Percentiles rank a stretch among this genome's conserved stretches.
phyloP scores from a whole-genome alignment of 768 basidiomycete species.

The Leucocoprinus leucothites region DNA sequence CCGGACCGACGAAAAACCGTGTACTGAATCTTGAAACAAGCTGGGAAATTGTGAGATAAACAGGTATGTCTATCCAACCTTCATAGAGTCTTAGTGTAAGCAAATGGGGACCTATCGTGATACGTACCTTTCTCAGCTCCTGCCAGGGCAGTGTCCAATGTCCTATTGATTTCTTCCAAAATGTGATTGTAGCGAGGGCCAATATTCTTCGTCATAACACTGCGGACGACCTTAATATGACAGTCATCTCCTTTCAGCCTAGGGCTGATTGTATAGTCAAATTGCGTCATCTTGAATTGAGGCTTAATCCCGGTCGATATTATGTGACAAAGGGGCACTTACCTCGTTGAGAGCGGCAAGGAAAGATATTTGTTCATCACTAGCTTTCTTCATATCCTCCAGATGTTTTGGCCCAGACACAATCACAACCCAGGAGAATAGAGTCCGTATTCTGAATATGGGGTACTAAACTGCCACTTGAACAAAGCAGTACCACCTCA shows the following conservation, averaged over 20 bases:
- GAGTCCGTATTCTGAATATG: not conserved
- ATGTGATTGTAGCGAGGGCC: conserved; percentile 7
- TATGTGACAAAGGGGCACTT: not conserved
- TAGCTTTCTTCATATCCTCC: not conserved
- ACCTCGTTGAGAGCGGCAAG: not conserved
- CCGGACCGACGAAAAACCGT: not conserved
- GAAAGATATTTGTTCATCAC: not conserved
- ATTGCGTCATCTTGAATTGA: conserved; percentile 20
- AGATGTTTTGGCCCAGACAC: not conserved
- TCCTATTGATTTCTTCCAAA: conserved; percentile 9
- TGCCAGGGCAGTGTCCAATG: not conserved
- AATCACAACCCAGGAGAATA: not conserved
- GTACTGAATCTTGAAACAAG: not conserved
- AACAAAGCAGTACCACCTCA: not conserved
- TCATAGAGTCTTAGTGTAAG: not conserved
- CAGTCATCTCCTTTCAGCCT: not conserved
- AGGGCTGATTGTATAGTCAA: conserved; percentile 28
- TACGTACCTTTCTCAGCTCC: too few species aligned
- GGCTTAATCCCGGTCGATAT: not conserved
- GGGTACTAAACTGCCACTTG: not conserved
- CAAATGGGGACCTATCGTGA: too few species aligned
- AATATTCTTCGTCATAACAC: conserved; percentile 5
- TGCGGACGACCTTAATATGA: conserved; percentile 6
- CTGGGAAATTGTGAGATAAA: not conserved
- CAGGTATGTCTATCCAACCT: not conserved